phyloP scores from a whole-genome alignment of 2,329 filamentous ascomycete genomes.

The Neoascochyta sp. region DNA sequence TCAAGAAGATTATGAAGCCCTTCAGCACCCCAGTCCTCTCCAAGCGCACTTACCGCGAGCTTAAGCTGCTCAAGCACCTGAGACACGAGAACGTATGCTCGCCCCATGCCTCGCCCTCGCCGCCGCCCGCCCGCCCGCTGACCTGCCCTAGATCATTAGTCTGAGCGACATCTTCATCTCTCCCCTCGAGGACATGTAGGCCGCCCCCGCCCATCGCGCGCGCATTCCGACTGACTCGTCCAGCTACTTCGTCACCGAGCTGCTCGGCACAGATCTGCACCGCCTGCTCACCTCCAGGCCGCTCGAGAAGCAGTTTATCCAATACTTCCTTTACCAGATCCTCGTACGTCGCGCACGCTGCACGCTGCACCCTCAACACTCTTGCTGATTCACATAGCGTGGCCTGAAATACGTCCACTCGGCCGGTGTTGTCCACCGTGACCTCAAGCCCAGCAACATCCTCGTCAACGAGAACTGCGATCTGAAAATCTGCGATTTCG shows the following conservation, averaged over 20 bases:
- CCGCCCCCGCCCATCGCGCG: conserved; percentile 6
- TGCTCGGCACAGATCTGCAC: conserved; percentile 94
- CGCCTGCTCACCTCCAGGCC: conserved; percentile 90
- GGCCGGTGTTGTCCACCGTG: conserved; percentile 93
- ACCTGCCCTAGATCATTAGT: conserved; percentile 69
- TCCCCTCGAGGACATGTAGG: conserved; percentile 95
- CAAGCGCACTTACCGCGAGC: conserved; percentile 94
- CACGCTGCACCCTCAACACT: conserved; percentile 62
- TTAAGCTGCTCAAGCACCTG: conserved; percentile 95
- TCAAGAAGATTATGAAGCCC: conserved; percentile 99
- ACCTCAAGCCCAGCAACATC: conserved; percentile 98
- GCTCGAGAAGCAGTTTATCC: conserved; percentile 98
- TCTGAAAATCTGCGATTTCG: conserved; percentile 98
- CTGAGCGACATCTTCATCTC: conserved; percentile 99
- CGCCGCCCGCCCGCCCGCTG: conserved; percentile 20
- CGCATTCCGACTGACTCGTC: conserved; percentile 15
- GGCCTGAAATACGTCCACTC: conserved; percentile 99
- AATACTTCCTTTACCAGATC: conserved; percentile 99
- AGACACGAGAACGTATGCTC: conserved; percentile 84
- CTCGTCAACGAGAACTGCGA: conserved; percentile 99
- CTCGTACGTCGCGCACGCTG: conserved; percentile 61
- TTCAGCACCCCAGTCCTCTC: conserved; percentile 98
- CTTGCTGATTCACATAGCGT: conserved; percentile 56
- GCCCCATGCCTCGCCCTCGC: background rate
- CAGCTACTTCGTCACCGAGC: conserved; percentile 97